A percentile compares a stretch with the other conserved stretches of the same genome.
phyloP scores from a whole-genome alignment of 164 flowering plant genomes.

The Chimonanthus praecox region DNA sequence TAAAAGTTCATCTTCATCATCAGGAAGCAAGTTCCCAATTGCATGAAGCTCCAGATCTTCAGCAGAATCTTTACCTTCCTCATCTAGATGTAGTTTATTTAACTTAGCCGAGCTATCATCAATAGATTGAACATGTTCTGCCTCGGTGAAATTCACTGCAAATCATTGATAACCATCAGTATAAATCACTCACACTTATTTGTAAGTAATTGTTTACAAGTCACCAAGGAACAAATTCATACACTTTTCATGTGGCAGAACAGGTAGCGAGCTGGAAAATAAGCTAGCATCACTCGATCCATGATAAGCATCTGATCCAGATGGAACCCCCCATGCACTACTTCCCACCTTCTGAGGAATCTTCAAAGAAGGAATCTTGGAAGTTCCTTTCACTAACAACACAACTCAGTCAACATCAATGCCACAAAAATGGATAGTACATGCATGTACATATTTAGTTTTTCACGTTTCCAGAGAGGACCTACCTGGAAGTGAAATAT shows the following conservation, averaged over 20 bases:
- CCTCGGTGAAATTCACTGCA: conserved; percentile 56
- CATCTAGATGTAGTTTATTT: conserved; percentile 28
- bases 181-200: too few species aligned
- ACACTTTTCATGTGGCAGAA: conserved; percentile 81
- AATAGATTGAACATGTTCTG: conserved; percentile 28
- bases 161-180: neutral
- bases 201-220: neutral
- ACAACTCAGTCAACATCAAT: neutral
- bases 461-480: neutral
- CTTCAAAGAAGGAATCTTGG: conserved; percentile 21
- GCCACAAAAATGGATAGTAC: neutral
- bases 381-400: conserved; percentile 28
- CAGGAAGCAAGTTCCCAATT: conserved; percentile 63
- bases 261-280: conserved; percentile 89
- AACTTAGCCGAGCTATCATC: conserved; percentile 45
- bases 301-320: conserved; percentile 37
- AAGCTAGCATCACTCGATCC: conserved; percentile 66
- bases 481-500: conserved; percentile 27
- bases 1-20: conserved; percentile 86
- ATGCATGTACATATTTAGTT: neutral
- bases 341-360: conserved; percentile 31
- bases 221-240: conserved; percentile 15
- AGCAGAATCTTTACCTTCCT: conserved; percentile 32
- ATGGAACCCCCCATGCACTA: conserved; percentile 40
- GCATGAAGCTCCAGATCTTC: conserved; percentile 40